phyloP scores from a whole-genome alignment of 2,329 filamentous ascomycete genomes.

The Paecilomyces sp. region DNA sequence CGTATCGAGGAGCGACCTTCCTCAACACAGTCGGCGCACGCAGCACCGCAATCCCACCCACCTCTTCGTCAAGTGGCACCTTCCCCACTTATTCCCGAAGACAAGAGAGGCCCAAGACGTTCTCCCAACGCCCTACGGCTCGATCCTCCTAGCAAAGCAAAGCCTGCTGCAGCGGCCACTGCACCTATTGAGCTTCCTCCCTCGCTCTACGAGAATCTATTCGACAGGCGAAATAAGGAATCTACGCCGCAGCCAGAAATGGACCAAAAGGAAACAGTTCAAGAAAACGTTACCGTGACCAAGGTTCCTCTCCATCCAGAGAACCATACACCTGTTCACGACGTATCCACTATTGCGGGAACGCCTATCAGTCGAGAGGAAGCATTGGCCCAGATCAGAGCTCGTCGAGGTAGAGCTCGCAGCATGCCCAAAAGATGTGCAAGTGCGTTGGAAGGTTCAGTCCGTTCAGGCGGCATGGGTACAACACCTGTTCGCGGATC shows the following conservation, averaged over 20 bases:
- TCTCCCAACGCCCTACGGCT: background rate
- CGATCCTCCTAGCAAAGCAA: background rate
- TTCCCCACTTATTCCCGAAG: background rate
- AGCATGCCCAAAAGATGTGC: constrained; percentile 33
- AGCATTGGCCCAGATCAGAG: constrained; percentile 43
- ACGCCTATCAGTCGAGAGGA: constrained; percentile 41
- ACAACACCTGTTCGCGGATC: constrained; percentile 18
- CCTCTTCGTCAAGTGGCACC: background rate
- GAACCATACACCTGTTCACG: constrained; percentile 11
- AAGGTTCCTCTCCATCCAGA: constrained; percentile 26
- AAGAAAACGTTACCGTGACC: constrained; percentile 18
- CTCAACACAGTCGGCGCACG: background rate
- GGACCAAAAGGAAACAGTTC: constrained; percentile 2
- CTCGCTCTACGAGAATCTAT: background rate
- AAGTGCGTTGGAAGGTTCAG: constrained; percentile 29
- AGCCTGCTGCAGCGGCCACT: background rate
- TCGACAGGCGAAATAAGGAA: background rate
- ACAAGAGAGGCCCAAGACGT: background rate
- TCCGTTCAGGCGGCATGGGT: constrained; percentile 17
- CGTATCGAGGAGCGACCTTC: constrained; percentile 12
- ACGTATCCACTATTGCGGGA: constrained; percentile 26
- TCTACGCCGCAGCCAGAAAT: background rate
- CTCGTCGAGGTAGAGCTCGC: constrained; percentile 39
- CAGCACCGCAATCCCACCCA: background rate
- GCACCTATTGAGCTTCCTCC: background rate